Percentiles rank a stretch among this genome's conserved stretches.
Evolutionary conservation across 352 stramenopile genomes (phyloP).

Genomic region (Pythium biforme): DNA sequence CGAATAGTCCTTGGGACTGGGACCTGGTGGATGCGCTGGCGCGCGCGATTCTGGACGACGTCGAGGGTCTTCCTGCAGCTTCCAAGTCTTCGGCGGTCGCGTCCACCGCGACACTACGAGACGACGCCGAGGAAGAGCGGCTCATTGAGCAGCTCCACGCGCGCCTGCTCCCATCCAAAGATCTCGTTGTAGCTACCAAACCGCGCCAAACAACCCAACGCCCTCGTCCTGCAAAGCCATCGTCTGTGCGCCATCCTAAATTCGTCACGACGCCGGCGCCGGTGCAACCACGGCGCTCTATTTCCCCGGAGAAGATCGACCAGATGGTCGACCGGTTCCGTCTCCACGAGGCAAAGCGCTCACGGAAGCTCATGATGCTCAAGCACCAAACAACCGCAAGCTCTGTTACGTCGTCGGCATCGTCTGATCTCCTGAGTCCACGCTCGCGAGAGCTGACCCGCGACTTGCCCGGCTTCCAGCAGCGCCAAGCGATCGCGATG

Average conservation of each 20-base stretch:
- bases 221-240: not conserved
- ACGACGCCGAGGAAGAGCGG: slow-evolving; percentile 17
- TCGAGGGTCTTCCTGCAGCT: not conserved
- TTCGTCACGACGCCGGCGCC: not conserved
- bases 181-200: not conserved
- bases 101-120: not conserved
- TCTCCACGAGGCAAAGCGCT: slow-evolving; percentile 12
- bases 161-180: slow-evolving; percentile 1
- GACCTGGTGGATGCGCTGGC: slow-evolving; percentile 23
- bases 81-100: not conserved
- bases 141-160: slow-evolving; percentile 21
- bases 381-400: not conserved
- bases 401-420: not conserved
- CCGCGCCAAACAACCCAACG: not conserved
- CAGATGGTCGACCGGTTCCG: slow-evolving; percentile 20
- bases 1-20: not conserved
- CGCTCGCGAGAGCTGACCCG: slow-evolving; percentile 40
- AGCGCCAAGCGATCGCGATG: slow-evolving; percentile 22
- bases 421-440: slow-evolving; percentile 37
- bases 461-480: slow-evolving; percentile 40
- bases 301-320: slow-evolving; percentile 17
- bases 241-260: not conserved
- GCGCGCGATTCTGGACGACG: slow-evolving; percentile 8
- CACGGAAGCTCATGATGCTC: slow-evolving; percentile 2
- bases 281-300: not conserved